Evolutionary conservation across 2,329 filamentous ascomycete species (phyloP).

Genomic region (Microdochium bolleyi): DNA sequence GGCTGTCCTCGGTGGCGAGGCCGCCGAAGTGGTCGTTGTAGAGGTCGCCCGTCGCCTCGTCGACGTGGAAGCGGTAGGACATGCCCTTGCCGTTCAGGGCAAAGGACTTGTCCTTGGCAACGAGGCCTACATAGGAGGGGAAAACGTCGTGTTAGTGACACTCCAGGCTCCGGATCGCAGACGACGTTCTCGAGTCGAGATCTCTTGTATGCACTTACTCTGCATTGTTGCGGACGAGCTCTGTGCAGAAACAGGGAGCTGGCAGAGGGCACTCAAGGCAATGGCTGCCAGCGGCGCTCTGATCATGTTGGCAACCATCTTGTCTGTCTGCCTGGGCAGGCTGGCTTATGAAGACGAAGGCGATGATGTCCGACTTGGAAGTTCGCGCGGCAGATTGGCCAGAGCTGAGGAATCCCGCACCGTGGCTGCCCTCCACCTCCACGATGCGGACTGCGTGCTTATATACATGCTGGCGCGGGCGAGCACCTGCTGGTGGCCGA

Average conservation of each 20-base stretch:
- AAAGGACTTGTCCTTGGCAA: conserved; percentile 45
- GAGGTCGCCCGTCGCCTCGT: conserved; percentile 45
- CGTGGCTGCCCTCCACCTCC: too few species aligned
- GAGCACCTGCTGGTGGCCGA: too few species aligned
- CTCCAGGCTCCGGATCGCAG: too few species aligned
- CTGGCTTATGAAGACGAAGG: not conserved
- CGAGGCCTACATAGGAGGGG: conserved; percentile 35
- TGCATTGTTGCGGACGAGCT: not conserved
- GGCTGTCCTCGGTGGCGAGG: conserved; percentile 38
- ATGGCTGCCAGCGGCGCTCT: not conserved
- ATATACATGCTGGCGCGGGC: too few species aligned
- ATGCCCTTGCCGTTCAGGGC: conserved; percentile 45
- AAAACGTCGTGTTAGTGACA: not conserved
- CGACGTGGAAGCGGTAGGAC: conserved; percentile 58
- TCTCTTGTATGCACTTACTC: too few species aligned
- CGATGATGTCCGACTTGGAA: not conserved
- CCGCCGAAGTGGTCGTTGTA: conserved; percentile 55
- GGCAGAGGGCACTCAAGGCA: not conserved
- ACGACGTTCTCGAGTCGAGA: too few species aligned
- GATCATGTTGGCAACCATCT: not conserved
- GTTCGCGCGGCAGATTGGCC: not conserved
- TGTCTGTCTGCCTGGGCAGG: not conserved
- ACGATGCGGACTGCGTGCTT: too few species aligned
- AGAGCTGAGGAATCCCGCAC: not conserved
- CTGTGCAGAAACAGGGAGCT: not conserved